Evolutionary conservation across 495 filamentous ascomycete genomes (phyloP), one percentile per base, ranked within the genome.

Genomic region (Melanomma pulvis-pyrius): DNA sequence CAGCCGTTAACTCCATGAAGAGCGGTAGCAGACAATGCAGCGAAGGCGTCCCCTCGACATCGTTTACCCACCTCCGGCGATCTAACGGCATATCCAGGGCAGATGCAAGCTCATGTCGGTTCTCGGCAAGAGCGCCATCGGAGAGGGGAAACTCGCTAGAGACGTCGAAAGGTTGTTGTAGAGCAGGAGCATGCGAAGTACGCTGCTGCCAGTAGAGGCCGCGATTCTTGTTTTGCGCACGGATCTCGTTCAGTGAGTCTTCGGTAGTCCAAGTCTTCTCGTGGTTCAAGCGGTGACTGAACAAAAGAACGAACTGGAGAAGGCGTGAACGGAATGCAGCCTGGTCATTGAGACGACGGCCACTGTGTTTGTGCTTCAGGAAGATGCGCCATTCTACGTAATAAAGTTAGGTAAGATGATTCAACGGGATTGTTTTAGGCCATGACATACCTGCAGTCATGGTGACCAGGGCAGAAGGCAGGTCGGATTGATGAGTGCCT

Each of bases 1-100:
- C 44, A 1, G 75, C 71, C 34, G 82, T 84, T 2, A 87, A 61
- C 6, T 75, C 69, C 73, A 85, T 77, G 67, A 88, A 85, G 9
- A 72, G 60, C 5, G 78, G 72, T 2, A 82, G 72, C 1, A 83
- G 78, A 48, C 79, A 75, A 0, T 77, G 67, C 26, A 86, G 68
- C 8, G 76, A 74, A 19, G 69, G 36, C 3, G 75, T 76, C 15
- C 75, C 71, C 44, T 75, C 73, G 46, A 71, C 58, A 39, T 74
- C 70, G 15, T 61, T 65, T 6, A 65, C 67, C 64, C 69, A 71
- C 21, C 54, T 24, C 25, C 65, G 52, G 21, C 26, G 57, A 11
- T 68, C 65, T 5, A 48, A 29, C 5, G 57, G 57, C n/a, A 61
- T 63, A 32, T 55, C 54, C 6, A 68, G 41, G 2, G 32, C 30